A percentile compares a stretch with the other conserved stretches of the same genome.
Conservation (phyloP, 108 stramenopile species). For the Discostella pseudostelligera region DNA sequence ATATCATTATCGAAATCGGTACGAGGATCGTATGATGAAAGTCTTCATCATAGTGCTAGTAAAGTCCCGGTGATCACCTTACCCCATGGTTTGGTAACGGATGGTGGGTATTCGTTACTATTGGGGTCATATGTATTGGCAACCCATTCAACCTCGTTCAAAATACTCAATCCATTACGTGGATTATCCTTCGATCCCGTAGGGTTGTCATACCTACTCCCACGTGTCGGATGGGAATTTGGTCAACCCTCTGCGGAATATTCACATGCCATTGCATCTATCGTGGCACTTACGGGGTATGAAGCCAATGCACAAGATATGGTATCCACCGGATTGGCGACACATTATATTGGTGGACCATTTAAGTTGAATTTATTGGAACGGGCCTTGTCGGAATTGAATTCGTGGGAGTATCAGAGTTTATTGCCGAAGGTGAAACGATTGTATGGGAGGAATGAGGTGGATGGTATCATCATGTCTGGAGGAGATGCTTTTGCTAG, state of each 20-base stretch:
- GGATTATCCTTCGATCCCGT: slow-evolving; percentile 81
- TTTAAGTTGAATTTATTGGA: slow-evolving; percentile 60
- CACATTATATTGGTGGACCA: slow-evolving; percentile 59
- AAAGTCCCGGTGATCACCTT: slow-evolving; percentile 68
- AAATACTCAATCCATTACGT: slow-evolving; percentile 68
- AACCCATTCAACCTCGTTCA: slow-evolving; percentile 59
- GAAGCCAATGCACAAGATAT: slow-evolving; percentile 77
- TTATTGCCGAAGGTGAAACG: slow-evolving; percentile 42
- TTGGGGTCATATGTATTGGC: slow-evolving; percentile 74
- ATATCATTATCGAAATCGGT: slow-evolving; percentile 57
- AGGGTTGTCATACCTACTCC: slow-evolving; percentile 74
- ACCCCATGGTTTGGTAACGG: slow-evolving; percentile 72
- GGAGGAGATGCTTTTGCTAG: too few relatives aligned
- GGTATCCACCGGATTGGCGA: slow-evolving; percentile 82
- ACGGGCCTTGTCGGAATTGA: slow-evolving; percentile 51
- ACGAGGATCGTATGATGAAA: slow-evolving; percentile 44
- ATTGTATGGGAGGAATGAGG: slow-evolving; percentile 43
- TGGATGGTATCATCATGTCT: neutral
- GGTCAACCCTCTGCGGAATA: slow-evolving; percentile 50
- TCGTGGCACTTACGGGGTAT: slow-evolving; percentile 74
- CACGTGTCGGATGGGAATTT: slow-evolving; percentile 75
- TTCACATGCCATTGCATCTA: slow-evolving; percentile 52
- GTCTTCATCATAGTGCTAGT: slow-evolving; percentile 20
- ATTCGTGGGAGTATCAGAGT: slow-evolving; percentile 61
- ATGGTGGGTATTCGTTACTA: slow-evolving; percentile 70